These are phyloP conservation scores for Oemleria cerasiformis DNA, from an alignment of 306 rosid genomes.

Conservation along the genomic window DNA sequence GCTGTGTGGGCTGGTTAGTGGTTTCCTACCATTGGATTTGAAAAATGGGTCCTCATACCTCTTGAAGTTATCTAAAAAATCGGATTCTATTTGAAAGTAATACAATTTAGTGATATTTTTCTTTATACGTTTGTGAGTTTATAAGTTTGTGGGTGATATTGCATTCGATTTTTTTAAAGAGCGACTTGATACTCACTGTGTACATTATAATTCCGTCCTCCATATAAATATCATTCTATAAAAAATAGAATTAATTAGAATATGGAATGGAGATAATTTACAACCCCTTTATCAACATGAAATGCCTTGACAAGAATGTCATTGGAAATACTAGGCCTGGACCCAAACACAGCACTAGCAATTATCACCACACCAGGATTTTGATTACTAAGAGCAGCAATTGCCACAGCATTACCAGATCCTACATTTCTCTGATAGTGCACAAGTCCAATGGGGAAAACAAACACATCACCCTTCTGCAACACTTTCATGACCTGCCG, in stretches of 20 bases:
- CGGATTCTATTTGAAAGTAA: no score
- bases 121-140: no score
- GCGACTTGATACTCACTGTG: no score
- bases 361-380: slow-evolving; percentile 35
- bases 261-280: slow-evolving; percentile 29
- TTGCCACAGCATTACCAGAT: slow-evolving; percentile 21
- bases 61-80: no score
- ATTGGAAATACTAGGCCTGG: slow-evolving; percentile 22
- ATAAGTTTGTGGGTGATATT: no score
- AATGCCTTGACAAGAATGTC: slow-evolving; percentile 32
- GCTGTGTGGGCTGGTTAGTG: no score
- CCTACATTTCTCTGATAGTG: slow-evolving; percentile 41
- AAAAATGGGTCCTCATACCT: no score
- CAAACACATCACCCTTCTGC: slow-evolving; percentile 41
- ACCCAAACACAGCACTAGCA: slow-evolving; percentile 33
- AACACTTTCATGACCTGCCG: slow-evolving; percentile 32
- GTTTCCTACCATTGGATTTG: no score
- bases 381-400: slow-evolving; percentile 40
- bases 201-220: no score
- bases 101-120: no score
- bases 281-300: slow-evolving; percentile 29
- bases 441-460: slow-evolving; percentile 34
- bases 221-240: not conserved
- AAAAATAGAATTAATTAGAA: not conserved
- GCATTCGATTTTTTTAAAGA: no score